phyloP scores from a whole-genome alignment of 2,329 filamentous ascomycete genomes.

The Fusarium sp. region DNA sequence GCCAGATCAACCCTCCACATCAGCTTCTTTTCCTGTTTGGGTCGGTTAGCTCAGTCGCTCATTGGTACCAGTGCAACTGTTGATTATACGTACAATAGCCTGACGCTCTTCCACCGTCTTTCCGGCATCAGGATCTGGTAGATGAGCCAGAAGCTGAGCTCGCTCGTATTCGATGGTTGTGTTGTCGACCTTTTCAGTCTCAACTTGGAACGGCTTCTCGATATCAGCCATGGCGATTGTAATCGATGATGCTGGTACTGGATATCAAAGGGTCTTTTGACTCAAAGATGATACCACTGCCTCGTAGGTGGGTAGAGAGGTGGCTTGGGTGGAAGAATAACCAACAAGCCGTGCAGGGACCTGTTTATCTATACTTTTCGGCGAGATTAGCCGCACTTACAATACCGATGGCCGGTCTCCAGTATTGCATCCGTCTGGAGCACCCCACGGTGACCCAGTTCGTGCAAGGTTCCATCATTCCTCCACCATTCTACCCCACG shows the following conservation, averaged over 20 bases:
- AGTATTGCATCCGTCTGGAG: background rate
- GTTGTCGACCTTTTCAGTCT: background rate
- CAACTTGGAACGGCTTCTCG: background rate
- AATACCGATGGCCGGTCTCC: background rate
- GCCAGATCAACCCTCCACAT: background rate
- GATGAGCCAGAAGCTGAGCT: background rate
- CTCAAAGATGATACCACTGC: background rate
- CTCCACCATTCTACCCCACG: background rate
- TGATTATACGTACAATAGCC: background rate
- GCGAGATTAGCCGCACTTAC: background rate
- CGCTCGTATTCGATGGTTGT: background rate
- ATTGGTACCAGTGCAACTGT: too few relatives aligned
- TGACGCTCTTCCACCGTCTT: background rate
- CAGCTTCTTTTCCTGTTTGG: background rate
- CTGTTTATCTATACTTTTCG: background rate
- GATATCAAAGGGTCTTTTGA: background rate
- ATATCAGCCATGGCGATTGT: background rate
- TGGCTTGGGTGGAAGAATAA: background rate
- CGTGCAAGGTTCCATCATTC: background rate
- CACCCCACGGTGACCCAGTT: background rate
- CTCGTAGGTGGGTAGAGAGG: background rate
- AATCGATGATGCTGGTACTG: background rate
- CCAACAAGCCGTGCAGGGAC: background rate
- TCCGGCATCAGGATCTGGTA: background rate
- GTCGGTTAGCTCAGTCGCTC: too few relatives aligned